These are phyloP conservation scores for Xylaria castorea DNA, from an alignment of 495 filamentous ascomycete species.

Conservation along the genomic window DNA sequence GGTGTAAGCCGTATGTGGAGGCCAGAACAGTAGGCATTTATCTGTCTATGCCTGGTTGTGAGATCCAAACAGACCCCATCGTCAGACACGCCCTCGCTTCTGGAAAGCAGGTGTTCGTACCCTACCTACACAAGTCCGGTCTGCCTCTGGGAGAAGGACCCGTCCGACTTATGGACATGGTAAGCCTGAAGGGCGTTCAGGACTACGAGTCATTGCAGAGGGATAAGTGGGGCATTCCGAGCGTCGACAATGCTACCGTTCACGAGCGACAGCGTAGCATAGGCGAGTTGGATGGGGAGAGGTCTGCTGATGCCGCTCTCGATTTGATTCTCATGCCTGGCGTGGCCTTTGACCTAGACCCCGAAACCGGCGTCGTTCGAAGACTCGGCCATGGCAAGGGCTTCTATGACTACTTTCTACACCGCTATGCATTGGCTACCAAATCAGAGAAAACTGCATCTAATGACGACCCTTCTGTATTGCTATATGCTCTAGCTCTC, in stretches of 20 bases:
- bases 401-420: conserved; percentile 93
- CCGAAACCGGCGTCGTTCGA: conserved; percentile 57
- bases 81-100: conserved; percentile 77
- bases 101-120: conserved; percentile 89
- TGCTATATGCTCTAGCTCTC: conserved; percentile 83
- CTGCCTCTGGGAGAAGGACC: conserved; percentile 51
- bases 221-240: conserved; percentile 94
- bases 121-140: conserved; percentile 76
- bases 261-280: conserved; percentile 71
- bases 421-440: conserved; percentile 64
- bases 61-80: conserved; percentile 80
- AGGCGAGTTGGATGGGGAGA: conserved; percentile 56
- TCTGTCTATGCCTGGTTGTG: conserved; percentile 86
- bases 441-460: conserved; percentile 47
- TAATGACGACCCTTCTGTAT: conserved; percentile 64
- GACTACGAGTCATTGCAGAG: conserved; percentile 78
- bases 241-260: conserved; percentile 67
- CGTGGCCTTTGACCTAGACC: conserved; percentile 81
- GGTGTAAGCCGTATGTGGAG: conserved; percentile 63
- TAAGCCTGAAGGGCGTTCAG: conserved; percentile 69
- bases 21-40: conserved; percentile 83
- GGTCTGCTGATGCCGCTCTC: conserved; percentile 58
- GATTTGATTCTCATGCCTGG: conserved; percentile 94
- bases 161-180: conserved; percentile 88
- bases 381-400: conserved; percentile 94